Base-by-base conservation (phyloP, 495 filamentous ascomycete genomes). In the Lophium mytilinum region DNA sequence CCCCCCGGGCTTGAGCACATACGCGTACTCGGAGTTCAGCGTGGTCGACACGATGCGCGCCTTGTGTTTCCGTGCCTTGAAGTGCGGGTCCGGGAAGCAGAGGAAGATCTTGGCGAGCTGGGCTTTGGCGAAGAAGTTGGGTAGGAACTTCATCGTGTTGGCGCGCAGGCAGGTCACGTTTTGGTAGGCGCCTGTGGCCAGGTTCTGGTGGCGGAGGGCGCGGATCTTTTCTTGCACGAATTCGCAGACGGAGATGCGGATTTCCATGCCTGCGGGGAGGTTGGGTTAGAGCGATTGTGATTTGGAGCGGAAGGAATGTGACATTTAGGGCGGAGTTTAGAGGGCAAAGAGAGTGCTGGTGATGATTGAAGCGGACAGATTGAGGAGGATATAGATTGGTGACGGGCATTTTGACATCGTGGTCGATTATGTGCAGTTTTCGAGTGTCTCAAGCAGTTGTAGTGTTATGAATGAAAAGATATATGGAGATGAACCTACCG, bases 131-230 rank as follows among this genome's bases (percentile, higher is more conserved):
- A 97, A 96, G 78, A 96, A 94, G 69, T 97, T 96, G 40, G 93
- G 92, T 14, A 97, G 75, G 75, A 96, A 97, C 63, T 97, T 97
- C 93, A 98, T 98, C 12, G 88, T 88, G 75, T 98, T 98, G 58
- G 87, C 86, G 56, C 93, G 85, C 41, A 96, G 71, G 55, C 88
- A 91, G 46, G 83, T 78, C 57, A 91, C 85, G 71, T 98, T 97
- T 63, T 89, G 86, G 72, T 90, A 97, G 11, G 73, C 71, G 41
- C 71, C 70, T 39, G 75, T 55, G 46, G 68, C 50, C 30, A 49
- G 73, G 18, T 74, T 62, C 64, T 94, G 86, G 10, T 70, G 62
- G 37, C 92, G 83, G 2, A 98, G 78, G 18, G 89, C 92, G 41
- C 80, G 78, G 69, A 96, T 90, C 49, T 89, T 84, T 55, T 90